Percentiles rank a stretch among this genome's conserved stretches.
These are phyloP conservation scores for Plasmodium knowlesi DNA, from an alignment of 169 alveolate genomes.

Conservation along the genomic window DNA sequence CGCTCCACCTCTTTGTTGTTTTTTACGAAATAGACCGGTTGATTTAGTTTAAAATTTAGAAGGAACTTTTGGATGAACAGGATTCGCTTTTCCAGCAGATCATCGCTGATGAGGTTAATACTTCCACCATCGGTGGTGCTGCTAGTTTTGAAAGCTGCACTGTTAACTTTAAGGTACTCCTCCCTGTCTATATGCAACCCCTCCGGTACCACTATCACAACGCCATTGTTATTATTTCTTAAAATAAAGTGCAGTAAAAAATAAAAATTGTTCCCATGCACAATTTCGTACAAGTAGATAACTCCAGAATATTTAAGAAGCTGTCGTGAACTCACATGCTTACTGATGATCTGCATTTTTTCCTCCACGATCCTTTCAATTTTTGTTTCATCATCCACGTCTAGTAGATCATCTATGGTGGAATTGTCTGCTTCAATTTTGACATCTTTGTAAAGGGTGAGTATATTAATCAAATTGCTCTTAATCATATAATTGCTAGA, in stretches of 20 bases:
- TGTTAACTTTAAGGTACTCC: conserved; percentile 38
- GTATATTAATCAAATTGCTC: conserved; percentile 39
- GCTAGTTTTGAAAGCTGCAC: neutral
- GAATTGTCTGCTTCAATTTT: neutral
- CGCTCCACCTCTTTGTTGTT: conserved; percentile 40
- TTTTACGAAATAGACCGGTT: conserved; percentile 52
- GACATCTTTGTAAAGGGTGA: conserved; percentile 30
- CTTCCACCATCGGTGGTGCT: neutral
- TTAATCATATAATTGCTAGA: conserved; percentile 14
- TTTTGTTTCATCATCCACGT: conserved; percentile 49
- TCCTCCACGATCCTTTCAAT: conserved; percentile 29
- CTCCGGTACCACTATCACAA: conserved; percentile 55
- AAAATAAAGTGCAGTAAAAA: conserved; percentile 53
- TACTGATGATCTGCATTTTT: conserved; percentile 26
- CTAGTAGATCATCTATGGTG: conserved; percentile 34
- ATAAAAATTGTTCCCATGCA: conserved; percentile 27
- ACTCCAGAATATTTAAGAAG: conserved; percentile 38
- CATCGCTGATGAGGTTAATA: neutral
- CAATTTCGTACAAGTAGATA: conserved; percentile 63
- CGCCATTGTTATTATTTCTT: conserved; percentile 35
- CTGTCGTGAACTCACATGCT: conserved; percentile 2
- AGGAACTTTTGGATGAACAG: conserved; percentile 19
- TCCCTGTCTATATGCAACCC: conserved; percentile 9
- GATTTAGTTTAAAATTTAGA: conserved; percentile 54
- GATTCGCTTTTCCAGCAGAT: conserved; percentile 45